Base-by-base conservation (phyloP, 352 stramenopile species). In the Globisporangium alternatum region DNA sequence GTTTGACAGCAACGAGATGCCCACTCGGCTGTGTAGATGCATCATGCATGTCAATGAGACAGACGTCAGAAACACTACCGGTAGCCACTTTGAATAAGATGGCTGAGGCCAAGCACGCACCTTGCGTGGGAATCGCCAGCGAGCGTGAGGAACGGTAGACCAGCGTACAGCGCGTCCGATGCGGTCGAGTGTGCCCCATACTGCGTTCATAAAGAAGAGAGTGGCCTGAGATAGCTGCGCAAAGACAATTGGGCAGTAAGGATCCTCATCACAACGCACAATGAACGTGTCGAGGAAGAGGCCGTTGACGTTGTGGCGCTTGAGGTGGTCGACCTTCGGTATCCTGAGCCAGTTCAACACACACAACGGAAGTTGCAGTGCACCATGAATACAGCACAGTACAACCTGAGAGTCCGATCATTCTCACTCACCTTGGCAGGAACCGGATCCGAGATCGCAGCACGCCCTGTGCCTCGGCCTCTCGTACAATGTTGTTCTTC, bases 111-210 rank as follows among this genome's bases (percentile, higher is more conserved):
- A 43, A 19, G 7, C n/a, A n/a, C 37, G 54, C 65, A 83, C 78
- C 76, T 88, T 49, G 81, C 77, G 51, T 88, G 86, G 21, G 78
- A 71, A 47, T 87, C 75, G 15, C 81, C 81, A 25, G 77, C 81
- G 15, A 98, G 61, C 10, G 92, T 97, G 19, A 98, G 72, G 45
- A 98, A 81, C 6, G 94, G 94, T 15, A 98, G 68, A 15, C 86
- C 88, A 17, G 80, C 79, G 51, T 79, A 90, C 30, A 98, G 72
- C 21, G 89, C 86, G 68, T 98, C 94, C 7, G 88, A 89, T 25
- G 91, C 93, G 5, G 95, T 96, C 7, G 92, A 97, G 77, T 98
- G 95, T 21, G 93, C 93, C 17, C 93, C 93, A 70, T 98, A 98
- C 81, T 90, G 48, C 39, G 59, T 8, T 12, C n/a, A 41, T 2